Conservation (phyloP, 2,329 filamentous ascomycete genomes). For the Penicillium polonicum region DNA sequence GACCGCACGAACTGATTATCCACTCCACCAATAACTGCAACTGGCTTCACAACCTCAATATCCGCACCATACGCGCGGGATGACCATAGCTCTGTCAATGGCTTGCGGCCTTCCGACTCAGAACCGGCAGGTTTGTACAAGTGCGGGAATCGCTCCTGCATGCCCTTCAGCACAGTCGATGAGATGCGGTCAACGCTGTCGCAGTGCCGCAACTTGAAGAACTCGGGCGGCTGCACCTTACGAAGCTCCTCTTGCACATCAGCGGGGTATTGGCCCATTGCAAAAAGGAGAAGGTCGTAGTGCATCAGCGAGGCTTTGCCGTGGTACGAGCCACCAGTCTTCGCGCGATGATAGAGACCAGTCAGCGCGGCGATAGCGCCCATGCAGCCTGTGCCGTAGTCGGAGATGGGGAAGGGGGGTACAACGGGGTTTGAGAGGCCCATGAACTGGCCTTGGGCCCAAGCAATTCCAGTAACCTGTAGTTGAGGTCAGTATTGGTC, state of each 20-base stretch:
- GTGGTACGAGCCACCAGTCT: slow-evolving; percentile 64
- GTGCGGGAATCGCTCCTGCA: slow-evolving; percentile 55
- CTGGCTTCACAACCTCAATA: slow-evolving; percentile 51
- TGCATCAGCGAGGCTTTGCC: slow-evolving; percentile 65
- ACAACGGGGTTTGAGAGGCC: slow-evolving; percentile 40
- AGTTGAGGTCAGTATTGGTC: neutral
- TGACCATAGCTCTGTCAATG: slow-evolving; percentile 52
- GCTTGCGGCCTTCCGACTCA: slow-evolving; percentile 34
- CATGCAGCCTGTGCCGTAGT: slow-evolving; percentile 71
- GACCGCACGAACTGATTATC: slow-evolving; percentile 51
- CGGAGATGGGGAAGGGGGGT: slow-evolving; percentile 54
- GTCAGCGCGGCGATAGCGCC: slow-evolving; percentile 66
- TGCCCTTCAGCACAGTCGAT: slow-evolving; percentile 55
- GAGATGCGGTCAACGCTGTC: slow-evolving; percentile 67
- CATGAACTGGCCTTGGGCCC: slow-evolving; percentile 46
- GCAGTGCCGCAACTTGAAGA: slow-evolving; percentile 58
- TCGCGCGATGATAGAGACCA: slow-evolving; percentile 63
- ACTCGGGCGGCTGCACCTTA: slow-evolving; percentile 51
- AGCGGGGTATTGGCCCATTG: slow-evolving; percentile 57
- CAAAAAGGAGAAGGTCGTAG: slow-evolving; percentile 66
- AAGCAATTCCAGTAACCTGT: slow-evolving; percentile 44
- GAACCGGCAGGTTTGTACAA: slow-evolving; percentile 46
- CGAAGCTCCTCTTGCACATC: slow-evolving; percentile 55
- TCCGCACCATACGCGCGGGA: slow-evolving; percentile 44
- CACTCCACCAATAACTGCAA: slow-evolving; percentile 48